Evolutionary conservation across 495 filamentous ascomycete species (phyloP), one percentile per base, ranked within the genome.

Genomic region (Aspergillus saccharolyticus): DNA sequence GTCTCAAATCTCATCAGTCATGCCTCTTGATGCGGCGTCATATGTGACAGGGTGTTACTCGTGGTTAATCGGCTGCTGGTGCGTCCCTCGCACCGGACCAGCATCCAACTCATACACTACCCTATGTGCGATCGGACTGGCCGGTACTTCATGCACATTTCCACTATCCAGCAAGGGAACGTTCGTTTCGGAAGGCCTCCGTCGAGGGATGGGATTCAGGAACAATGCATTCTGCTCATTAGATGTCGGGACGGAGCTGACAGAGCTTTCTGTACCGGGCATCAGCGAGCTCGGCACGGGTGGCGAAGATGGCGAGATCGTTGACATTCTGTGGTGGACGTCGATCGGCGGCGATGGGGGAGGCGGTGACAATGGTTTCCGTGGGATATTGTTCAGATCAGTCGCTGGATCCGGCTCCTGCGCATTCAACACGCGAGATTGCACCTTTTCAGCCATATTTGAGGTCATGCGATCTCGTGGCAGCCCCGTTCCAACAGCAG

Each of bases 131-230:
- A 49, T 33, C 9, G 49, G 10, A 43, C 53, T 54, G 21, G 20
- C 54, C 25, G 58, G 50, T 33, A 56, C 62, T 46, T 67, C 64
- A 54, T 63, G 57, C 43, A 67, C 64, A 46, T 62, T 19, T 14
- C 42, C 61, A 28, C 59, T 60, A 60, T 67, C 64, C 56, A 67
- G 20, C 56, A 64, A 63, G 9, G 63, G 63, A 12, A 66, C 63
- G 17, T 66, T 60, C 16, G 55, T 54, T 49, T 66, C 63, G 0
- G 48, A 52, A 9, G 60, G 63, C 16, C 22, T 20, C 15, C 54
- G 60, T n/a, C 46, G 44, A 0, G 47, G 54, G n/a, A 55, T 51
- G 1, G 54, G 20, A 18, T 22, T 8, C 33, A 59, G 19, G 30
- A 63, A 63, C 53, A 57, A 43, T 44, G 59, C 45, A 4, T 18